Conservation (phyloP, 192 early-diverging fungal species). For the Linnemannia elongata region DNA sequence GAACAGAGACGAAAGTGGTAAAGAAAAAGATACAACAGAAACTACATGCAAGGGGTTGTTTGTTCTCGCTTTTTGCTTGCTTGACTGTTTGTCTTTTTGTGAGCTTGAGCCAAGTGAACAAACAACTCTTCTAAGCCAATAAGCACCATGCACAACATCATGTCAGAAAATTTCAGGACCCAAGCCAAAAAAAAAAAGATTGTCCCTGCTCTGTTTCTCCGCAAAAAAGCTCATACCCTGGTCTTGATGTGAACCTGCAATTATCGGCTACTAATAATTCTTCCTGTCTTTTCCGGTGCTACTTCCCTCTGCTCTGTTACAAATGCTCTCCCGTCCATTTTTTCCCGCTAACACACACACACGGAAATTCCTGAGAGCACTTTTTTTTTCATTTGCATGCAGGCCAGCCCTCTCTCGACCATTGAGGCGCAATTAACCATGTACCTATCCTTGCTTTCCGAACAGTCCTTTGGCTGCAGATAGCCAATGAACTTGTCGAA, state of each 20-base stretch:
- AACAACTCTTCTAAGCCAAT: too few relatives aligned
- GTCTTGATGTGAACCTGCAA: background rate
- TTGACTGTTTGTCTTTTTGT: background rate
- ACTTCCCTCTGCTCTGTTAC: background rate
- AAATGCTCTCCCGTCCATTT: background rate
- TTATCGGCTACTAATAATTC: constrained; percentile 1
- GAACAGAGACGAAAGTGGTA: background rate
- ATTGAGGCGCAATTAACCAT: too few relatives aligned
- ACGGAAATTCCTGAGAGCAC: constrained; percentile 8
- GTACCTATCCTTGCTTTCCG: too few relatives aligned
- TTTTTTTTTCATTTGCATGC: background rate
- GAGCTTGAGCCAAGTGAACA: background rate
- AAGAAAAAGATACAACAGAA: background rate
- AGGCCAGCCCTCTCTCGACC: background rate
- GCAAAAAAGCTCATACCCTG: background rate
- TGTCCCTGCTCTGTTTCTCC: background rate
- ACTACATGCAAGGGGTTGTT: constrained; percentile 5
- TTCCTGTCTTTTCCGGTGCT: background rate
- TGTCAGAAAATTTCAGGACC: too few relatives aligned
- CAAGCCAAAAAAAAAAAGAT: too few relatives aligned
- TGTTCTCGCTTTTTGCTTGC: background rate
- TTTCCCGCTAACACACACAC: background rate
- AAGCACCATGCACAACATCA: too few relatives aligned
- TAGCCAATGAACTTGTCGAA: background rate
- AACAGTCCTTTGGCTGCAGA: background rate